phyloP scores from a whole-genome alignment of 306 rosid species.

The Pyrus bretschneideri region DNA sequence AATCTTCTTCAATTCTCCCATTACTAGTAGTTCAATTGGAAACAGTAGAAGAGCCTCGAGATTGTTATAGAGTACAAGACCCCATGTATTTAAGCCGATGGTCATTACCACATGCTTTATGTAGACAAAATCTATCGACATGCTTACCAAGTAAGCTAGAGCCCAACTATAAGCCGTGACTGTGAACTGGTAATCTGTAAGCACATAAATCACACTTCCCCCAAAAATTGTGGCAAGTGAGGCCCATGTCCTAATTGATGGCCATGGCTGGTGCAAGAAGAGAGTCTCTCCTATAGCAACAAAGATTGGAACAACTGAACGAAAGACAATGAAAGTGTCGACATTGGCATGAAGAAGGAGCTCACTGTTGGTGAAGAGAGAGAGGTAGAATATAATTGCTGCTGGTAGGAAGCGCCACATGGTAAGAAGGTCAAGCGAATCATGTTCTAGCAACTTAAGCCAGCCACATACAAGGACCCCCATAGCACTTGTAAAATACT shows the following conservation, averaged over 20 bases:
- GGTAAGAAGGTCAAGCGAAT: constrained; percentile 46
- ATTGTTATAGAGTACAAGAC: constrained; percentile 66
- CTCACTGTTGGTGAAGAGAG: constrained; percentile 83
- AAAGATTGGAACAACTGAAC: constrained; percentile 66
- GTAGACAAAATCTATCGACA: constrained; percentile 71
- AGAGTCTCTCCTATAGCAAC: constrained; percentile 85
- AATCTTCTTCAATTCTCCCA: constrained; percentile 78
- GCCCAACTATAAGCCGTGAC: constrained; percentile 69
- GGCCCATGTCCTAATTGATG: constrained; percentile 52
- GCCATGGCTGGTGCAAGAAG: constrained; percentile 80
- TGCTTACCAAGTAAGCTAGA: constrained; percentile 57
- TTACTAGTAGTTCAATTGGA: constrained; percentile 63
- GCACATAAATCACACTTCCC: constrained; percentile 68
- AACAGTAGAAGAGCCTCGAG: constrained; percentile 66
- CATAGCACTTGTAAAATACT: constrained; percentile 76
- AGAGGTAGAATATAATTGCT: constrained; percentile 67
- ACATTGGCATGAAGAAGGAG: constrained; percentile 84
- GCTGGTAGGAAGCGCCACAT: constrained; percentile 85
- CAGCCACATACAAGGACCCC: constrained; percentile 60
- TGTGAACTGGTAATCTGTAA: constrained; percentile 66
- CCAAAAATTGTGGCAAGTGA: constrained; percentile 66
- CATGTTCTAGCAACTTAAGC: constrained; percentile 54
- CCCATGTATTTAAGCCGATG: constrained; percentile 69
- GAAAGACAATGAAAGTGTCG: constrained; percentile 79
- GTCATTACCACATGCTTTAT: constrained; percentile 75